Evolutionary conservation across 345 rosid genomes (phyloP).

Genomic region (Garcia nutans): DNA sequence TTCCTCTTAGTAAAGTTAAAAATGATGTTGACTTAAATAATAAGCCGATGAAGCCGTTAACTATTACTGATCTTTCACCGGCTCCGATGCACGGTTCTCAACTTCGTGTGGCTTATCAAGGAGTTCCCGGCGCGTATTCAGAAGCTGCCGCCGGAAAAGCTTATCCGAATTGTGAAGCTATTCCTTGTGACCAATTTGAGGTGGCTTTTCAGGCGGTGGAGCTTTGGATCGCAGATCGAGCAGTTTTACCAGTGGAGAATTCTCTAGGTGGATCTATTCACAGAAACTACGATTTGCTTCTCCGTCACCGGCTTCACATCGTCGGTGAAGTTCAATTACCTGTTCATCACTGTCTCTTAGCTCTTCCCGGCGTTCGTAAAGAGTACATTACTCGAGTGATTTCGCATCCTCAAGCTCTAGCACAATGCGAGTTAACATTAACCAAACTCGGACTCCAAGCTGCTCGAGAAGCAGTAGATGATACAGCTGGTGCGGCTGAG

Average conservation of each 20-base stretch:
- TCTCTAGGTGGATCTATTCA: slow-evolving; percentile 97
- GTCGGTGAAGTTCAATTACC: slow-evolving; percentile 95
- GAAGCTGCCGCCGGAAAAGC: slow-evolving; percentile 99
- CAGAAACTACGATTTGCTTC: slow-evolving; percentile 90
- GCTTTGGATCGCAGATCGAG: slow-evolving; percentile 98
- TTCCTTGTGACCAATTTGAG: slow-evolving; percentile 96
- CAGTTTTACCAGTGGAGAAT: slow-evolving; percentile 89
- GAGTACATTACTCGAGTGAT: slow-evolving; percentile 83
- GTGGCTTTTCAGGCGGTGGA: slow-evolving; percentile 96
- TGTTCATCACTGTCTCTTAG: slow-evolving; percentile 90
- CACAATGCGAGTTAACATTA: slow-evolving; percentile 85
- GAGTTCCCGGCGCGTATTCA: slow-evolving; percentile 96
- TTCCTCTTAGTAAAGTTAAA: slow-evolving; percentile 35
- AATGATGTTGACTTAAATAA: slow-evolving; percentile 16
- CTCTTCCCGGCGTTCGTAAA: slow-evolving; percentile 79
- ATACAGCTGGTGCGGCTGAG: slow-evolving; percentile 93
- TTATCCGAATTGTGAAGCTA: slow-evolving; percentile 85
- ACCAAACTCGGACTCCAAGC: slow-evolving; percentile 78
- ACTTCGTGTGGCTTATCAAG: slow-evolving; percentile 92
- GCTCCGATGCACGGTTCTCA: slow-evolving; percentile 90
- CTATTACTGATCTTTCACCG: slow-evolving; percentile 73
- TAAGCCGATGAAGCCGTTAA: slow-evolving; percentile 48
- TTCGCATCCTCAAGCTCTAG: slow-evolving; percentile 93
- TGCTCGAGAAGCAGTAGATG: slow-evolving; percentile 87
- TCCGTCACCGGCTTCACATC: slow-evolving; percentile 94